phyloP scores from a whole-genome alignment of 805 yeast genomes.

The Candida ficus region DNA sequence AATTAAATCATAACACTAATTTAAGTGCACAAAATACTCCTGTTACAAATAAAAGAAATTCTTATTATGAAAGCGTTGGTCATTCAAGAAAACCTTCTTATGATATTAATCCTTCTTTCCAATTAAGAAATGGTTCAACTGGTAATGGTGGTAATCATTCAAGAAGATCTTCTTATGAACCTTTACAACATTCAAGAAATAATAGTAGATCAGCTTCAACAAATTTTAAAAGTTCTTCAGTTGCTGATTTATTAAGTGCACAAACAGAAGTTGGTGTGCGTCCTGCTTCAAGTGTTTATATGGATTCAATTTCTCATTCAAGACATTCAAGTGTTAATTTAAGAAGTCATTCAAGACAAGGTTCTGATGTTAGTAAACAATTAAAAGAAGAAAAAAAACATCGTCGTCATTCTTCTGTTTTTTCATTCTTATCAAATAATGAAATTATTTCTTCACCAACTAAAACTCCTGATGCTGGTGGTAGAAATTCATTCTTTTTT shows the following conservation, averaged over 20 bases:
- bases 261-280: too few relatives aligned
- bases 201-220: constrained; percentile 4
- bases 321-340: constrained; percentile 30
- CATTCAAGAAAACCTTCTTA: constrained; percentile 27
- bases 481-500: constrained; percentile 6
- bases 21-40: constrained; percentile 20
- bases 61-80: constrained; percentile 22
- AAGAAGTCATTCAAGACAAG: constrained; percentile 35
- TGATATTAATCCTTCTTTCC: constrained; percentile 13
- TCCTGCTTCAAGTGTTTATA: constrained; percentile 50
- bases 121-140: constrained; percentile 5
- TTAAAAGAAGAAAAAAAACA: constrained; percentile 33
- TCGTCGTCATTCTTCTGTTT: constrained; percentile 56
- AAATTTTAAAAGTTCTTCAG: constrained; percentile 18
- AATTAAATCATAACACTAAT: neutral
- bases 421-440: constrained; percentile 38
- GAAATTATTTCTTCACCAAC: constrained; percentile 7
- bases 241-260: constrained; percentile 29
- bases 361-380: constrained; percentile 36
- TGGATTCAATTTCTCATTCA: constrained; percentile 30
- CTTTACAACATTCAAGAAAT: constrained; percentile 14
- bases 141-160: too few relatives aligned
- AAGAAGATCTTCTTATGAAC: constrained; percentile 12
- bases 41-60: constrained; percentile 13
- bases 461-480: constrained; percentile 9